These are phyloP conservation scores for Irpex sp. DNA, from an alignment of 1,284 basidiomycete genomes.

Conservation along the genomic window DNA sequence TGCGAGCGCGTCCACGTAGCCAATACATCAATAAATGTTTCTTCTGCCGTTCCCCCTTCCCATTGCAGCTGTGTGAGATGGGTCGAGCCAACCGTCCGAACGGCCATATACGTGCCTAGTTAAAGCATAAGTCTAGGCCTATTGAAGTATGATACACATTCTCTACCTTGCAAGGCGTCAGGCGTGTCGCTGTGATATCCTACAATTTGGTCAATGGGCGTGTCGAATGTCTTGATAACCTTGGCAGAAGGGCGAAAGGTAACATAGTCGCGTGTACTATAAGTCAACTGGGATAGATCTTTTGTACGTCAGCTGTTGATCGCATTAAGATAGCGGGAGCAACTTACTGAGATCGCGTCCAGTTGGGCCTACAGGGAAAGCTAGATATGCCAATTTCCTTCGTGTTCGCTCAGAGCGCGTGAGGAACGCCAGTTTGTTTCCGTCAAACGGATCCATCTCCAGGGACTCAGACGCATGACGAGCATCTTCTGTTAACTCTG, in stretches of 20 bases:
- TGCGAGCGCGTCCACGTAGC: background rate
- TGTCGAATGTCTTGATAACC: conserved; percentile 44
- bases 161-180: conserved; percentile 5
- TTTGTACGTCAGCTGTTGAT: background rate
- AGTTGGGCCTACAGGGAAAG: conserved; percentile 62
- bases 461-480: conserved; percentile 29
- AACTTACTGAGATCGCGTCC: conserved; percentile 58
- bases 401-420: conserved; percentile 26
- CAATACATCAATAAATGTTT: background rate
- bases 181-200: conserved; percentile 11
- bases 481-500: conserved; percentile 46
- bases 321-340: background rate
- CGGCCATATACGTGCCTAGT: conserved; percentile 2
- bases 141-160: background rate
- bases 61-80: conserved; percentile 1
- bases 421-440: conserved; percentile 45
- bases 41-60: background rate
- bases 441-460: conserved; percentile 51
- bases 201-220: conserved; percentile 37
- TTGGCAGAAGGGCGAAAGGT: conserved; percentile 39
- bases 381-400: conserved; percentile 33
- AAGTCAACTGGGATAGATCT: conserved; percentile 51
- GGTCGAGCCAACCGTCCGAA: conserved; percentile 7
- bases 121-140: background rate
- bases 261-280: conserved; percentile 25